These are phyloP conservation scores for Lachancea nothofagi DNA, from an alignment of 805 yeast species.

Conservation along the genomic window DNA sequence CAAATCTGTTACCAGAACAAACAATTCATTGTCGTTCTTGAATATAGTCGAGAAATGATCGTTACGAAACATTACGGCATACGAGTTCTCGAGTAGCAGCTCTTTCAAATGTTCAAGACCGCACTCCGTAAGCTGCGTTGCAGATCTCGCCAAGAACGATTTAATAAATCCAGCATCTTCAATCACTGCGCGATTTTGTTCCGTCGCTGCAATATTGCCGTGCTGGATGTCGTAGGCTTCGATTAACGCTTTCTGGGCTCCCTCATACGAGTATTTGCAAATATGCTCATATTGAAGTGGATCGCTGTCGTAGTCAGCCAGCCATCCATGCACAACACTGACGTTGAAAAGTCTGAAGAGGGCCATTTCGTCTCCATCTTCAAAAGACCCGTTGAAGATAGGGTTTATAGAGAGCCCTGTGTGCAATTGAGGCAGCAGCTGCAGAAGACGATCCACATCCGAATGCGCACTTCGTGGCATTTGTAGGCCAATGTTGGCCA, in stretches of 20 bases:
- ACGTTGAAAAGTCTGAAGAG: constrained; percentile 57
- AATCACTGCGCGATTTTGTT: constrained; percentile 18
- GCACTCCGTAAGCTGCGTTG: constrained; percentile 66
- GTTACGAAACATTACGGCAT: constrained; percentile 77
- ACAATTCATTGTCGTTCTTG: constrained; percentile 48
- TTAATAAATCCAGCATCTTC: constrained; percentile 35
- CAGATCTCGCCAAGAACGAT: constrained; percentile 52
- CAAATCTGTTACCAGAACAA: constrained; percentile 65
- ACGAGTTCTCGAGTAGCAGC: constrained; percentile 45
- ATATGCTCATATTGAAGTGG: constrained; percentile 34
- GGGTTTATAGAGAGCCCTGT: constrained; percentile 74
- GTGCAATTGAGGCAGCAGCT: constrained; percentile 56
- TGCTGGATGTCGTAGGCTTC: constrained; percentile 38
- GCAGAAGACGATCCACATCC: constrained; percentile 42
- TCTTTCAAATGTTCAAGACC: constrained; percentile 52
- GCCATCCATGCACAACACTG: constrained; percentile 80
- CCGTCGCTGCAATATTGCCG: constrained; percentile 17
- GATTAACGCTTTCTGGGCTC: constrained; percentile 52
- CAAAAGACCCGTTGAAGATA: constrained; percentile 56
- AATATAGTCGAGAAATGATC: constrained; percentile 78
- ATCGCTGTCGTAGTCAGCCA: constrained; percentile 41
- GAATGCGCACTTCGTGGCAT: constrained; percentile 27
- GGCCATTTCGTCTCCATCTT: constrained; percentile 45
- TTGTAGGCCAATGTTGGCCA: constrained; percentile 44
- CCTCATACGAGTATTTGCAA: constrained; percentile 48